Evolutionary conservation across 2,329 filamentous ascomycete species (phyloP).

Genomic region (Sporothrix globosa): DNA sequence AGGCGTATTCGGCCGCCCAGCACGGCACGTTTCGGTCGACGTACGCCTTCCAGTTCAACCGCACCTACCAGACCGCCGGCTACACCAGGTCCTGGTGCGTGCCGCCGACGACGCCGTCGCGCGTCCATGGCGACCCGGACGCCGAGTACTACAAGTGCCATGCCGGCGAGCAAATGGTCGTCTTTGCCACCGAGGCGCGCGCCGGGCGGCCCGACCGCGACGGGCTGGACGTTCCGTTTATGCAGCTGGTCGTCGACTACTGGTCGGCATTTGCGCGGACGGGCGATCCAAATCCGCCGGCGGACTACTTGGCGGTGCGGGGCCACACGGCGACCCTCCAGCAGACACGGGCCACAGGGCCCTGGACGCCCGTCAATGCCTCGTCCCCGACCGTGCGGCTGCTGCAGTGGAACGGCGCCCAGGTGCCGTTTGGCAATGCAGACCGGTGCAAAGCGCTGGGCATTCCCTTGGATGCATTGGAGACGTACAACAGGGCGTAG

Average conservation of each 20-base stretch:
- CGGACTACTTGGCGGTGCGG: constrained; percentile 41
- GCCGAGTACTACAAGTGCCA: constrained; percentile 50
- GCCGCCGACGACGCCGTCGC: constrained; percentile 38
- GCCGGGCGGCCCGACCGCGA: constrained; percentile 45
- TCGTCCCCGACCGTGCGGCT: constrained; percentile 37
- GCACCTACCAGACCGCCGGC: constrained; percentile 45
- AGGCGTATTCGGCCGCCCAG: constrained; percentile 44
- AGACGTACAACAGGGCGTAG: constrained; percentile 22
- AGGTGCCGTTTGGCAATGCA: constrained; percentile 37
- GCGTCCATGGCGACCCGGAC: constrained; percentile 44
- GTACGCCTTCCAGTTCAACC: constrained; percentile 48
- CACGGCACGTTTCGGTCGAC: constrained; percentile 41
- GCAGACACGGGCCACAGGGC: constrained; percentile 39
- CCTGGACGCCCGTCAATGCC: constrained; percentile 39
- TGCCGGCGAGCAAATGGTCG: constrained; percentile 46
- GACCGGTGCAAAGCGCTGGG: constrained; percentile 38
- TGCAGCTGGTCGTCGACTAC: constrained; percentile 44
- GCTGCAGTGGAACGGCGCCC: constrained; percentile 40
- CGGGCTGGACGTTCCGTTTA: constrained; percentile 44
- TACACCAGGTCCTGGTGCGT: constrained; percentile 43
- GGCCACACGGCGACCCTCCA: constrained; percentile 41
- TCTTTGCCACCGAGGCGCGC: constrained; percentile 45
- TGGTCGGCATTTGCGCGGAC: constrained; percentile 44
- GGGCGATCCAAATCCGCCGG: constrained; percentile 43
- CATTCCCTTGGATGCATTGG: constrained; percentile 35